phyloP scores from a whole-genome alignment of 1,284 basidiomycete genomes.

The Erythrobasidium hasegawianum region DNA sequence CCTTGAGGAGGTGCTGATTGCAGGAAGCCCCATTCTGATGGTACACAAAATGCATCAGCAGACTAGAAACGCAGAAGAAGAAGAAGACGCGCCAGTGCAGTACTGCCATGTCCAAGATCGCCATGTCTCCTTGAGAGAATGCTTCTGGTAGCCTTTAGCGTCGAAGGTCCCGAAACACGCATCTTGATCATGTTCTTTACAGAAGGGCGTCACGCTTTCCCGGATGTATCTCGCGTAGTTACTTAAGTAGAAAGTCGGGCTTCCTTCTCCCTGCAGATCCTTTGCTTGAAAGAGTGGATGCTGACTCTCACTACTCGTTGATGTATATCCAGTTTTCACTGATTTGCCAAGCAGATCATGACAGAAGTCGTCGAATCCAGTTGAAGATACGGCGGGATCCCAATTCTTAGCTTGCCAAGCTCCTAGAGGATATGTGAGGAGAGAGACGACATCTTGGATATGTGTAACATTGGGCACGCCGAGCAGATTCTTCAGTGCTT shows the following conservation, averaged over 20 bases:
- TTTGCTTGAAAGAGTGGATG: constrained; percentile 1
- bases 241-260: not conserved
- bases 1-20: constrained; percentile 59
- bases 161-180: constrained; percentile 77
- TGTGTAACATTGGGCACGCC: constrained; percentile 40
- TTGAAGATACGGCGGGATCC: constrained; percentile 40
- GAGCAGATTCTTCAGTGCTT: constrained; percentile 38
- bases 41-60: constrained; percentile 2
- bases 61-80: not conserved
- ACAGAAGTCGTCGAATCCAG: constrained; percentile 39
- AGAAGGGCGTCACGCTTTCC: constrained; percentile 36
- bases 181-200: constrained; percentile 38
- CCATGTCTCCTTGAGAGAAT: constrained; percentile 65
- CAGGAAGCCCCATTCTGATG: constrained; percentile 85
- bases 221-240: constrained; percentile 32
- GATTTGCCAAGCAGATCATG: constrained; percentile 12
- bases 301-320: not conserved
- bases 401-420: constrained; percentile 43
- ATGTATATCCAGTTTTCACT: not conserved
- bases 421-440: constrained; percentile 40
- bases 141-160: constrained; percentile 61
- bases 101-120: constrained; percentile 81
- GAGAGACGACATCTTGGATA: constrained; percentile 42
- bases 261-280: not conserved
- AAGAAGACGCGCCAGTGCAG: constrained; percentile 38